Base-by-base conservation (phyloP, 768 basidiomycete species). In the Phylloporus arenicola region DNA sequence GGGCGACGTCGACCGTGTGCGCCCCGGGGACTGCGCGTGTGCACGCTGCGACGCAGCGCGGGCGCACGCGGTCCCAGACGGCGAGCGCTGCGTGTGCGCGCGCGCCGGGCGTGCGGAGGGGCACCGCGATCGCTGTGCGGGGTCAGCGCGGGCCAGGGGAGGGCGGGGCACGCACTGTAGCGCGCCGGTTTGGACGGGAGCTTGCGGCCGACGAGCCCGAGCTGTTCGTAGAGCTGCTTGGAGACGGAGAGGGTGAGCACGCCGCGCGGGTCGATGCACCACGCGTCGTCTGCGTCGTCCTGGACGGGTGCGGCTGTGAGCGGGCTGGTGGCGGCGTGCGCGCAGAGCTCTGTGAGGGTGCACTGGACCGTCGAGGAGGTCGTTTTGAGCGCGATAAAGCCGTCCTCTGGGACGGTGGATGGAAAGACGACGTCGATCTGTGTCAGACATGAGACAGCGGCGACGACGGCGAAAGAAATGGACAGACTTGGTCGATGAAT, bases 211-310 rank as follows among this genome's bases (percentile, higher is more conserved):
- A 79, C 71, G 14, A 87, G 57, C 1, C 86, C 84, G 8, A 87
- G 72, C 7, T 66, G 65, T 55, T 85, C 76, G 60, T 87, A 87
- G 1, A 79, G 78, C 16, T 70, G 68, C 62, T 81, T 82, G 38
- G 72, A 71, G 6, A 82, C 71, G 22, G 70, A 78, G 17, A 87
- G 62, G 0, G 81, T 81, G 51, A 88, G 64, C 39, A 81, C 56
- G 4, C 82, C 81, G 16, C 82, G 76, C 3, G 75, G 70, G 57
- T 88, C 85, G 48, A 87, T 70, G 58, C 83, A 85, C 87, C 88
- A 89, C 2, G 73, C 74, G 52, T 86, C 84, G 27, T 81, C 77
- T 6, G 61, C 56, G 22, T 61, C 58, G 22, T 65, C 56, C 4
- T 60, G 51, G 51, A 63, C 41, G 9, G 63, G 60, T 25, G 78